phyloP scores from a whole-genome alignment of 2,329 filamentous ascomycete genomes.

The Paecilomyces fulvus region DNA sequence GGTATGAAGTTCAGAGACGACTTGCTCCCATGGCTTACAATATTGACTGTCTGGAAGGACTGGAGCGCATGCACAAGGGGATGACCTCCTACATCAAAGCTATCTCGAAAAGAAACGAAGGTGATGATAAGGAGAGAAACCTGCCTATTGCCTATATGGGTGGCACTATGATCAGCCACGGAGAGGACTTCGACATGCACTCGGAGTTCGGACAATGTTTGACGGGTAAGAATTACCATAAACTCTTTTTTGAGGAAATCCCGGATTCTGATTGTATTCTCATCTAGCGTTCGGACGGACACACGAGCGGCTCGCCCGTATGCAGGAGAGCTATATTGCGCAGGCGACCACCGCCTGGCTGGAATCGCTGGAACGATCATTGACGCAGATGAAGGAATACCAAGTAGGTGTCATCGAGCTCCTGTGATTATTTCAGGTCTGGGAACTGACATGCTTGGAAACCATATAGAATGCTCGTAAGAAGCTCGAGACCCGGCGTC shows the following conservation, averaged over 20 bases:
- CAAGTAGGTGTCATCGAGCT: slow-evolving; percentile 52
- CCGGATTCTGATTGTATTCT: slow-evolving; percentile 2
- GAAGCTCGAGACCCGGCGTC: slow-evolving; percentile 81
- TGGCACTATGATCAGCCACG: slow-evolving; percentile 76
- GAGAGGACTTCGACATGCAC: slow-evolving; percentile 84
- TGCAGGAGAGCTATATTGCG: slow-evolving; percentile 74
- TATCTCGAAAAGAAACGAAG: slow-evolving; percentile 72
- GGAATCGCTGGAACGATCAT: slow-evolving; percentile 78
- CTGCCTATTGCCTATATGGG: slow-evolving; percentile 72
- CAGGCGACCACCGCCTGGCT: slow-evolving; percentile 77
- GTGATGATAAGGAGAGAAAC: slow-evolving; percentile 80
- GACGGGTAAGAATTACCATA: slow-evolving; percentile 46
- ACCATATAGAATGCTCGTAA: slow-evolving; percentile 62
- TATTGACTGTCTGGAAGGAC: slow-evolving; percentile 48
- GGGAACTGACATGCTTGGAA: slow-evolving; percentile 1
- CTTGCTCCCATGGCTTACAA: not conserved
- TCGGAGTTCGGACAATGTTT: slow-evolving; percentile 88
- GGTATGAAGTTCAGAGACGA: slow-evolving; percentile 44
- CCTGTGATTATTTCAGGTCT: not conserved
- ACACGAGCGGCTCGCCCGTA: slow-evolving; percentile 76
- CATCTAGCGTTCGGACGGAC: slow-evolving; percentile 63
- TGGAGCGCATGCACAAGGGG: slow-evolving; percentile 80
- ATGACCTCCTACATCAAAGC: slow-evolving; percentile 84
- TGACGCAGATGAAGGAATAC: slow-evolving; percentile 96
- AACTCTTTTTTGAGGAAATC: not conserved